phyloP scores from a whole-genome alignment of 768 basidiomycete genomes.

The Pulveroboletus sp. region DNA sequence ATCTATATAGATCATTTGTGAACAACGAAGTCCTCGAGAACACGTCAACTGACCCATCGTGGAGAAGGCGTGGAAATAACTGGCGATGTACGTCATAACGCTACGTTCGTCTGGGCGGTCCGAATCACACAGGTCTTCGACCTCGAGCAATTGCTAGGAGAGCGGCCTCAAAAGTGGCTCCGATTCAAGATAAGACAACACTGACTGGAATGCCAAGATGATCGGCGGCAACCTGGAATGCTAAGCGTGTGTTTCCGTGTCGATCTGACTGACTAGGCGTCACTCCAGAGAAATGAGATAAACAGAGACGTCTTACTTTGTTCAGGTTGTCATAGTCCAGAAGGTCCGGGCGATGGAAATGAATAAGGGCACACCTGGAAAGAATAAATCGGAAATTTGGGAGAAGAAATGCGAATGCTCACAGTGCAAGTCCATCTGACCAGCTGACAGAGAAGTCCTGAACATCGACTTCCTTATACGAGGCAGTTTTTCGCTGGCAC shows the following conservation, averaged over 20 bases:
- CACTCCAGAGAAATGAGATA: not conserved
- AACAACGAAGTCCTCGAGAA: not conserved
- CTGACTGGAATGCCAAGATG: conserved; percentile 87
- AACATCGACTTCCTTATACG: conserved; percentile 88
- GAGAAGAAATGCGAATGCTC: conserved; percentile 26
- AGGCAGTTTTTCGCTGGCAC: conserved; percentile 95
- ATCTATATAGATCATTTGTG: conserved; percentile 43
- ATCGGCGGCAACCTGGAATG: conserved; percentile 84
- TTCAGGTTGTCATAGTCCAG: conserved; percentile 83
- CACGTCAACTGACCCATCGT: conserved; percentile 69
- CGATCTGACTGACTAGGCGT: conserved; percentile 54
- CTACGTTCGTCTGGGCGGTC: conserved; percentile 90
- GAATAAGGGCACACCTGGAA: conserved; percentile 89
- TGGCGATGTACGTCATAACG: conserved; percentile 97
- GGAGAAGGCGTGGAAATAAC: conserved; percentile 97
- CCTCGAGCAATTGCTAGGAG: conserved; percentile 86
- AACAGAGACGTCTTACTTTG: conserved; percentile 48
- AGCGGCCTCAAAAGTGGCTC: conserved; percentile 1
- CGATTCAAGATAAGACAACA: conserved; percentile 6
- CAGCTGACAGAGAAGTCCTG: conserved; percentile 92
- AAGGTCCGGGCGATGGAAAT: conserved; percentile 94
- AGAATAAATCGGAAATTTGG: conserved; percentile 6
- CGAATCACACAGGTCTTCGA: conserved; percentile 88
- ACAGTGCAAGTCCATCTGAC: conserved; percentile 95
- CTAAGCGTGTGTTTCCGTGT: conserved; percentile 78